A percentile compares a stretch with the other conserved stretches of the same genome.
Conservation (phyloP, 2,329 filamentous ascomycete genomes). For the Aspergillus ibericus region DNA sequence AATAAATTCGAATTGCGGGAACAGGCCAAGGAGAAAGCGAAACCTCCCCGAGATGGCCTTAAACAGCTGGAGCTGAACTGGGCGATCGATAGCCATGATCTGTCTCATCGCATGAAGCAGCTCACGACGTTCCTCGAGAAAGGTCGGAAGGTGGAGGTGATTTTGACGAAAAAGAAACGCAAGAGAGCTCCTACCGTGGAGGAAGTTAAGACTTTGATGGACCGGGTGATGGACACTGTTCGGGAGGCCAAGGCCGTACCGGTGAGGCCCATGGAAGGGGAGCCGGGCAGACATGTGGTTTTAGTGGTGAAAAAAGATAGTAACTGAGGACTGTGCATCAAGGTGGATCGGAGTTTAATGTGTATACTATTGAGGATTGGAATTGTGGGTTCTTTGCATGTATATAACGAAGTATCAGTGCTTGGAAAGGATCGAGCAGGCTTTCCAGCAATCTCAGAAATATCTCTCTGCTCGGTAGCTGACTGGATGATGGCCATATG, state of each 20-base stretch:
- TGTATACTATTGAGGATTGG: constrained; percentile 15
- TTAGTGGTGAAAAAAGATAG: constrained; percentile 36
- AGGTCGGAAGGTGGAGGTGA: constrained; percentile 72
- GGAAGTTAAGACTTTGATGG: constrained; percentile 62
- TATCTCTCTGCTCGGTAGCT: neutral
- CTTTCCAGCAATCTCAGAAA: neutral
- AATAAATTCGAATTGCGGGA: constrained; percentile 56
- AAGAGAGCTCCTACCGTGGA: constrained; percentile 60
- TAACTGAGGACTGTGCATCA: constrained; percentile 1
- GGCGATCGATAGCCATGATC: constrained; percentile 75
- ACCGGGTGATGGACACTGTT: constrained; percentile 49
- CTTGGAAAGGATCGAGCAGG: neutral
- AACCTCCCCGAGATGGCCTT: constrained; percentile 39
- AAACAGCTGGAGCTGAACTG: constrained; percentile 92
- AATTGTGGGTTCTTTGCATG: neutral
- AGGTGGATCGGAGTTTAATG: neutral
- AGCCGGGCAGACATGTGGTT: constrained; percentile 39
- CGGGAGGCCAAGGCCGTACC: constrained; percentile 45
- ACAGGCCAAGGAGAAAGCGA: constrained; percentile 42
- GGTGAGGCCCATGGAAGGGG: constrained; percentile 44
- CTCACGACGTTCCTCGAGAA: constrained; percentile 69
- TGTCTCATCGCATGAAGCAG: constrained; percentile 69
- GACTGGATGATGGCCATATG: neutral
- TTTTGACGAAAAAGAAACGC: constrained; percentile 67
- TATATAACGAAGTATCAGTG: neutral